Evolutionary conservation across 2,329 filamentous ascomycete genomes (phyloP), one percentile per base, ranked within the genome.

Genomic region (Fusarium clavum): DNA sequence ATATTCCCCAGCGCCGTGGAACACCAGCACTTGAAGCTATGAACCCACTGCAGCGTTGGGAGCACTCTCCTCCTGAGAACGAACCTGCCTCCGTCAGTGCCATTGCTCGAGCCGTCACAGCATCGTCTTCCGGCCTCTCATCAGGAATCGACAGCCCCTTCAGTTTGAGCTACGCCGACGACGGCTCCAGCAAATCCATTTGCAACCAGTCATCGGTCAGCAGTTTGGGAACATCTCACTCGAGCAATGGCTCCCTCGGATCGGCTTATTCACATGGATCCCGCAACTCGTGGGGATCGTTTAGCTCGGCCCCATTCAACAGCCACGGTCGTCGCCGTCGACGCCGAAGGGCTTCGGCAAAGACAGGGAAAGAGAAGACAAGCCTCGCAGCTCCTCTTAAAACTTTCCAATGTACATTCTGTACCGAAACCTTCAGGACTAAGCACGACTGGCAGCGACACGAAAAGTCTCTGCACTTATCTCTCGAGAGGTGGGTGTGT

Each of bases 401-500:
- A 73, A 87, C 86, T 4, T 90, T 86, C 77, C 88, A 91, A 77
- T 91, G 89, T 77, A 91, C 89, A 67, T 91, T 91, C 82, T 91
- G 89, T 77, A 90, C 89, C 9, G 88, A 91, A 69, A 89, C 87
- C 0, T 91, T 91, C 78, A 83, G 88, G 70, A 90, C 88, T 6
- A 91, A 91, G 76, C 88, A 91, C 73, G 89, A 91, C 77, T 91
- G 89, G 89, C 88, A 90, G 73, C 83, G 91, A 62, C 91, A 93
- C 76, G 91, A 93, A 74, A 91, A 91, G 71, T 90, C 88, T 53
- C 81, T 89, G 69, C 91, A 87, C 76, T 79, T 87, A 72, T 92
- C 87, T 9, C 86, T 91, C 1, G 89, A 88, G 80, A 84, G 84
- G 60, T 93, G 86, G 91, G 87, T 89, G 64, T 92, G 86, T 75